A percentile compares a stretch with the other conserved stretches of the same genome.
phyloP scores from a whole-genome alignment of 1,284 basidiomycete species.

The Mycosarcoma maydis region DNA sequence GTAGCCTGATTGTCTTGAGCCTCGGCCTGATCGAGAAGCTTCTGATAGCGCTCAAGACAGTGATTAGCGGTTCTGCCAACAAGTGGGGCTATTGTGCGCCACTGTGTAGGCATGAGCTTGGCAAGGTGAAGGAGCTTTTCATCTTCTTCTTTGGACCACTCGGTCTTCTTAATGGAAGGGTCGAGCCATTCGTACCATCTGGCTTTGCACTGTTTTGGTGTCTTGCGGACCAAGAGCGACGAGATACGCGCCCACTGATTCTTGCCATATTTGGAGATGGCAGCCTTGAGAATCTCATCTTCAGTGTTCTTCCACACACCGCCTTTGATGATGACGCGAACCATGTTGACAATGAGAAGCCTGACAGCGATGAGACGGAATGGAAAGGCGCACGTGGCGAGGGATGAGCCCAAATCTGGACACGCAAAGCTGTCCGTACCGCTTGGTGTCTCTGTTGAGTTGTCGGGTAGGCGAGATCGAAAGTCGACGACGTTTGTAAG shows the following conservation, averaged over 20 bases:
- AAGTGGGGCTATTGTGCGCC: conserved; percentile 98
- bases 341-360: conserved; percentile 39
- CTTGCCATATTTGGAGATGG: conserved; percentile 66
- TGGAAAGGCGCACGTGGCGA: too few species aligned
- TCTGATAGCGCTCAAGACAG: conserved; percentile 97
- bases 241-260: conserved; percentile 91
- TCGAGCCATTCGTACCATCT: conserved; percentile 99
- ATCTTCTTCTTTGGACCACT: conserved; percentile 85
- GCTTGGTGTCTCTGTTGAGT: too few species aligned
- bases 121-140: conserved; percentile 98
- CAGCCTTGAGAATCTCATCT: conserved; percentile 67
- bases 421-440: too few species aligned
- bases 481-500: too few species aligned
- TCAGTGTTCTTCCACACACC: conserved; percentile 68
- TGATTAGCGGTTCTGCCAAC: conserved; percentile 99
- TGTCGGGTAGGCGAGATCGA: too few species aligned
- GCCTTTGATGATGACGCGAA: conserved; percentile 66
- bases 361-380: background rate
- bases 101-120: conserved; percentile 99
- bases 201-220: conserved; percentile 99
- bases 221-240: conserved; percentile 95
- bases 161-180: conserved; percentile 99
- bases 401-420: too few species aligned
- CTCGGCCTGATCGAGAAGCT: conserved; percentile 92
- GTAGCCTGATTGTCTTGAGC: conserved; percentile 52